Evolutionary conservation across 345 rosid genomes (phyloP).

Genomic region (Acer saccharum): DNA sequence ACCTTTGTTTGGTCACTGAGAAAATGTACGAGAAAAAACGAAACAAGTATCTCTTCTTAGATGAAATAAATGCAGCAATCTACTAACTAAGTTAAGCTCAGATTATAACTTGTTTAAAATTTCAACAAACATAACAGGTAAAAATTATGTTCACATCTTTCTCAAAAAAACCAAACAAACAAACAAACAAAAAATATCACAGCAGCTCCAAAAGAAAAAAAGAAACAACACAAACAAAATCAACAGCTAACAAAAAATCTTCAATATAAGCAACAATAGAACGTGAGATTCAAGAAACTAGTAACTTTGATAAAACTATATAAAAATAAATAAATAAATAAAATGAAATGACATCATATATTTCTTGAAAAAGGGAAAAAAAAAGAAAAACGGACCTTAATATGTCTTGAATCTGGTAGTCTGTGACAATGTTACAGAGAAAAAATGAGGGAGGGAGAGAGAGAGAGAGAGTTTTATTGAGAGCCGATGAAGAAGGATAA

Average conservation of each 20-base stretch:
- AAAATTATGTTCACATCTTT: neutral
- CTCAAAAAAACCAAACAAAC: conserved; percentile 13
- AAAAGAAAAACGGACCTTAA: conserved; percentile 17
- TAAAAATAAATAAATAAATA: too few species aligned
- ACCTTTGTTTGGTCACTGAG: neutral
- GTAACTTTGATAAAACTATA: neutral
- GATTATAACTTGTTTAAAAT: neutral
- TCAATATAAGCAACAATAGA: neutral
- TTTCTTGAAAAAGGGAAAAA: neutral
- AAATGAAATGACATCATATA: too few species aligned
- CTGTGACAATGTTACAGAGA: neutral
- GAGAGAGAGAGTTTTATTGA: neutral
- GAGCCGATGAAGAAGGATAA: conserved; percentile 8
- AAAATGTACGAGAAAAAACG: neutral
- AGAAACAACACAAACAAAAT: neutral
- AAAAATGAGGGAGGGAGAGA: neutral
- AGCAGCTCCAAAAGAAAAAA: neutral
- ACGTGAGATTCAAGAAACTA: conserved; percentile 2
- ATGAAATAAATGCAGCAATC: conserved; percentile 2
- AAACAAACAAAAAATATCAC: neutral
- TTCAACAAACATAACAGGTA: neutral
- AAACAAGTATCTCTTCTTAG: neutral
- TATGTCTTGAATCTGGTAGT: conserved; percentile 18
- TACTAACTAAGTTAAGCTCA: conserved; percentile 7
- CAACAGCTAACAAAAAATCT: conserved; percentile 1